Conservation (phyloP, 768 basidiomycete genomes). For the Macrocybe gigantea region DNA sequence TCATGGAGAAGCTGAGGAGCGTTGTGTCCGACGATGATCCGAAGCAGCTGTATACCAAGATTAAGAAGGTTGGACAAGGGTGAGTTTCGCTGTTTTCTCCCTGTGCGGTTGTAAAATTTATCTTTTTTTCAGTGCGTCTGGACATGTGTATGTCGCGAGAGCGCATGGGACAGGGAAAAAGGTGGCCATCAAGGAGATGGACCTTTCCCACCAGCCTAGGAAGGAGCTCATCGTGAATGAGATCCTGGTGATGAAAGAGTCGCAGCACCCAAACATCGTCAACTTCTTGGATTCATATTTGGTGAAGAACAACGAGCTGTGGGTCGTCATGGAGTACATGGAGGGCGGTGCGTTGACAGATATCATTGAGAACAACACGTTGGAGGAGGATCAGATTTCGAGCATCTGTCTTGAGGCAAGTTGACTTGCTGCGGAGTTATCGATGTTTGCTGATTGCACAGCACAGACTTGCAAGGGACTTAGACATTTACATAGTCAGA, state of each 20-base stretch:
- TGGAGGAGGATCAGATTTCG: constrained; percentile 94
- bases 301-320: constrained; percentile 82
- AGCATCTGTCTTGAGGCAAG: constrained; percentile 88
- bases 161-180: constrained; percentile 77
- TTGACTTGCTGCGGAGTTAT: constrained; percentile 1
- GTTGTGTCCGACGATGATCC: constrained; percentile 89
- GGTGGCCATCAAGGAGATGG: constrained; percentile 99
- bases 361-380: constrained; percentile 93
- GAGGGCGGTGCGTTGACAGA: constrained; percentile 97
- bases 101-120: background rate
- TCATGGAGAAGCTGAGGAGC: constrained; percentile 92
- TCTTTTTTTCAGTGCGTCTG: constrained; percentile 72
- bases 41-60: constrained; percentile 87
- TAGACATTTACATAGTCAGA: constrained; percentile 87
- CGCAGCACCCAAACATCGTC: constrained; percentile 95
- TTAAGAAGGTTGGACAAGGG: constrained; percentile 99
- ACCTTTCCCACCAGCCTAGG: constrained; percentile 87
- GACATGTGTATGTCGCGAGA: constrained; percentile 97
- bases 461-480: constrained; percentile 90
- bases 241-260: constrained; percentile 98
- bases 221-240: constrained; percentile 98
- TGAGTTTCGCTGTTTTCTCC: constrained; percentile 34
- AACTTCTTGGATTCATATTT: constrained; percentile 92
- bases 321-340: constrained; percentile 99
- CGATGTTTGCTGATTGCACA: constrained; percentile 1